These are phyloP conservation scores for Phytophthora podocarpi DNA, from an alignment of 352 stramenopile genomes.

Conservation along the genomic window DNA sequence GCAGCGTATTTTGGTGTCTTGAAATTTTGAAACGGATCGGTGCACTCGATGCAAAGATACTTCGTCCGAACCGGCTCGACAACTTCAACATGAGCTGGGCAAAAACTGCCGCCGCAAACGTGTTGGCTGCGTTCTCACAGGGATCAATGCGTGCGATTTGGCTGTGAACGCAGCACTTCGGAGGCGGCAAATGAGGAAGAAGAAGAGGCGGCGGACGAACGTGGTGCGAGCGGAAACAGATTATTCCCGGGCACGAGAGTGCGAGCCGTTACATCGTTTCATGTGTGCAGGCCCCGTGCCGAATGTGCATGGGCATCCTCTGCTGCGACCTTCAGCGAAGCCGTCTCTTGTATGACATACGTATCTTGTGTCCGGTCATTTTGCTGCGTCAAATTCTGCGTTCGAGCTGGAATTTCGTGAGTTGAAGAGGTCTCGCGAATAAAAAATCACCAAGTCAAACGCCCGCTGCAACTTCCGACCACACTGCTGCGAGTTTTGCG, in stretches of 20 bases:
- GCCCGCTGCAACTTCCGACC: neutral
- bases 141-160: constrained; percentile 11
- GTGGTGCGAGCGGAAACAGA: constrained; percentile 24
- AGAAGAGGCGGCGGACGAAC: constrained; percentile 19
- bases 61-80: neutral
- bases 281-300: neutral
- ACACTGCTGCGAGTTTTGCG: neutral
- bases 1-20: too few species aligned
- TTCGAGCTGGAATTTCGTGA: neutral
- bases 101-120: constrained; percentile 8
- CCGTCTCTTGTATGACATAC: too few species aligned
- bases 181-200: neutral
- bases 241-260: constrained; percentile 34
- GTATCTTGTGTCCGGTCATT: too few species aligned
- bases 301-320: too few species aligned
- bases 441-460: constrained; percentile 15
- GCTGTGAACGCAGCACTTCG: neutral
- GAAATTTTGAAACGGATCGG: too few species aligned
- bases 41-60: constrained; percentile 2
- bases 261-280: constrained; percentile 20
- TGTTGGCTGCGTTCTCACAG: too few species aligned
- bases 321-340: neutral
- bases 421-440: constrained; percentile 10
- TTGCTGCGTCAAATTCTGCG: neutral
- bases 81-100: constrained; percentile 35